Percentiles rank a stretch among this genome's conserved stretches.
Evolutionary conservation across 108 stramenopile species (phyloP).

Genomic region (Pseudonitzschia delicatissima): DNA sequence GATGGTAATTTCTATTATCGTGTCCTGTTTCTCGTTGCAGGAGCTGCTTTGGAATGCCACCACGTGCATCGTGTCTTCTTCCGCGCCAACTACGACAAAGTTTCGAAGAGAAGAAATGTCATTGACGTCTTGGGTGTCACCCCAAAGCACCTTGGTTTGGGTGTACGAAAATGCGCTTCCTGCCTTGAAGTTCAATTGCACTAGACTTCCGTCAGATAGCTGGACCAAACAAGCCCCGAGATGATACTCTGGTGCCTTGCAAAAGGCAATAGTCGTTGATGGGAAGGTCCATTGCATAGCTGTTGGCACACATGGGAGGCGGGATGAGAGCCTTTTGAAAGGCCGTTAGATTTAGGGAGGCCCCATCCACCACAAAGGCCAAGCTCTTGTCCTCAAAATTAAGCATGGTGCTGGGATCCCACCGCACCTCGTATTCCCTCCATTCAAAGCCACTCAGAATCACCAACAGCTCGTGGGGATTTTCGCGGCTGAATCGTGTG

Average conservation of each 20-base stretch:
- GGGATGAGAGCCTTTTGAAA: constrained; percentile 75
- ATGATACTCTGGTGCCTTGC: neutral
- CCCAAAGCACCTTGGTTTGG: constrained; percentile 6
- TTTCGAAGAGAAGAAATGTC: constrained; percentile 24
- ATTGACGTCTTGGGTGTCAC: constrained; percentile 12
- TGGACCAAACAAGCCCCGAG: constrained; percentile 22
- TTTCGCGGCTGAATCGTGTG: constrained; percentile 54
- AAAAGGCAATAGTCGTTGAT: constrained; percentile 32
- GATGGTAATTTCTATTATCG: constrained; percentile 51
- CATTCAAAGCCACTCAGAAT: constrained; percentile 23
- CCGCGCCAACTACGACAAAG: constrained; percentile 26
- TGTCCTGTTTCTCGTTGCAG: constrained; percentile 27
- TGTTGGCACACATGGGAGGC: constrained; percentile 82
- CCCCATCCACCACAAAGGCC: constrained; percentile 77
- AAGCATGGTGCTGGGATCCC: constrained; percentile 68
- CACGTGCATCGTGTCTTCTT: constrained; percentile 19
- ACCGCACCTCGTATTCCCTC: constrained; percentile 63
- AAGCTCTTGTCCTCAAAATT: constrained; percentile 30
- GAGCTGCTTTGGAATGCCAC: constrained; percentile 26
- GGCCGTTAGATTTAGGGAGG: constrained; percentile 65
- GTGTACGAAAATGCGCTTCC: constrained; percentile 6
- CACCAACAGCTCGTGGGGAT: constrained; percentile 45
- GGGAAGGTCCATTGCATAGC: constrained; percentile 47
- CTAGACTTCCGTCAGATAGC: constrained; percentile 49
- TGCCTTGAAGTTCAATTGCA: constrained; percentile 24